Evolutionary conservation across 352 stramenopile species (phyloP), one percentile per base, ranked within the genome.

Genomic region (Globisporangium irregulare): DNA sequence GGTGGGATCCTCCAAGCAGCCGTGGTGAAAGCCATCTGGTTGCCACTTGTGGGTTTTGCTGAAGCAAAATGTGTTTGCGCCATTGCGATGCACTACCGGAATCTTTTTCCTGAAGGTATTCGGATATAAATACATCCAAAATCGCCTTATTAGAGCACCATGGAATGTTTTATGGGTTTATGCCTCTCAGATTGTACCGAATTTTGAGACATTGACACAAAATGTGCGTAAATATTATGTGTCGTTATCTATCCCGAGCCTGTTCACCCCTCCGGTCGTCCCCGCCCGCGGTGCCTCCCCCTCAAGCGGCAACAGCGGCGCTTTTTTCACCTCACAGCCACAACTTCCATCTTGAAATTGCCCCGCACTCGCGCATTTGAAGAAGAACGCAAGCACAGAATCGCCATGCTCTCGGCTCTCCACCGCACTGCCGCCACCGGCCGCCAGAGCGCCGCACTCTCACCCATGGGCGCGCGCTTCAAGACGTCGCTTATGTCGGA

Each of bases 401-500:
- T 18, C 20, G 15, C 34, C 22, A 81, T 81, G 74, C 41, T 86
- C 25, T 73, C 68, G 58, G 54, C 71, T 18, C 67, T 80, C 34
- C 25, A 54, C 51, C 25, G 66, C 48, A 50, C 62, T 20, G 67
- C 65, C 15, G 67, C 59, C 57, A 65, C 75, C 59, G 69, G 71
- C 12, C 66, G 62, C 60, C 55, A 66, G 20, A 56, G 64, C 56
- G 59, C 64, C n/a, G 32, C 68, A 56, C 65, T 66, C 25, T 29
- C 50, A 24, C 66, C 74, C 24, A 29, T 63, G 22, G 65, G 77
- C 5, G 67, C 71, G 38, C 79, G 79, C 59, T 73, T 72, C 59
- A 63, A 62, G 61, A 79, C 84, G 24, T 84, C 82, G 69, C 82
- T 95, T 71, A 95, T 95, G 87, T 93, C 87, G 76, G 87, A 95